Percentiles rank a stretch among this genome's conserved stretches.
phyloP scores from a whole-genome alignment of 73 alveolate genomes.

The Paramecium biaurelia region DNA sequence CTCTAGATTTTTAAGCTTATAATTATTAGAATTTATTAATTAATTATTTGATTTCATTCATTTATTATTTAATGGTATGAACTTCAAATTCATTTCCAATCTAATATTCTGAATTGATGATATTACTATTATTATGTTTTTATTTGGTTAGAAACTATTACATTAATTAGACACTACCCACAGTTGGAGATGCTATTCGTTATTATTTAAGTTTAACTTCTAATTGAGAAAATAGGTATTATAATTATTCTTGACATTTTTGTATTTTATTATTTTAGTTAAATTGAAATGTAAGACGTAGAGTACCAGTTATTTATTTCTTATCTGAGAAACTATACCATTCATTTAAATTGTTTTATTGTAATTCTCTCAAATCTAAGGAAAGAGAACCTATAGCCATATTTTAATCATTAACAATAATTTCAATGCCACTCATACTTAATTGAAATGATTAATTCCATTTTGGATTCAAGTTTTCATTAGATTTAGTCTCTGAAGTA shows the following conservation, averaged over 20 bases:
- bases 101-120: slow-evolving; percentile 12
- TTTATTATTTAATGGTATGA: neutral
- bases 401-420: neutral
- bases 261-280: neutral
- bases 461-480: neutral
- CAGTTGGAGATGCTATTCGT: slow-evolving; percentile 32
- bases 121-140: slow-evolving; percentile 29
- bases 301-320: slow-evolving; percentile 12
- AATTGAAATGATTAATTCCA: slow-evolving; percentile 22
- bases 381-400: neutral
- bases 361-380: neutral
- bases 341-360: neutral
- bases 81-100: slow-evolving; percentile 11
- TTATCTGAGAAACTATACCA: slow-evolving; percentile 15
- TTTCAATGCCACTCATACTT: neutral
- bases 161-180: slow-evolving; percentile 17
- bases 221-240: neutral
- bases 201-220: slow-evolving; percentile 27
- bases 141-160: neutral
- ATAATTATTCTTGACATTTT: slow-evolving; percentile 4
- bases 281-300: neutral
- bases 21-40: neutral
- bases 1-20: slow-evolving; percentile 2
- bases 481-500: neutral
- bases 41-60: slow-evolving; percentile 9